Evolutionary conservation across 257 asterid species (phyloP), one percentile per base, ranked within the genome.

Genomic region (Penstemon newberryi): DNA sequence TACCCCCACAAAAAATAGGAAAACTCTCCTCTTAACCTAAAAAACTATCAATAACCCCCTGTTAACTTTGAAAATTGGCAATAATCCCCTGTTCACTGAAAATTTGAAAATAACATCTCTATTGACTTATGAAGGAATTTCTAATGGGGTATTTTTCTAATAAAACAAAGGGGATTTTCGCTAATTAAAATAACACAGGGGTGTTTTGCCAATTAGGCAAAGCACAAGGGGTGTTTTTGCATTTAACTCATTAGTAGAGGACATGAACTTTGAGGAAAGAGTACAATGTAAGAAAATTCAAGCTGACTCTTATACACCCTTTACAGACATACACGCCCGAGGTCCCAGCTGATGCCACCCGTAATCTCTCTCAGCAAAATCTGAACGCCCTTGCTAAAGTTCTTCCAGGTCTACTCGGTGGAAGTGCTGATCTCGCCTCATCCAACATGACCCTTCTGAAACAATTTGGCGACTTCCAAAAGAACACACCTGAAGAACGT

Each of bases 341-440:
- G 80, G 83, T 72, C 78, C 91, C 89, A 53, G 89, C 79, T 46
- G 88, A 83, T 70, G 86, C 95, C 71, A 87, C 95, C 37, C 69
- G 95, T 56, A 85, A 83, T 74, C 87, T 85, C 40, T 87, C 95
- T 56, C 91, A 85, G 66, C 69, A 67, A 78, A 79, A 79, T 72
- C 86, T 87, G 41, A 87, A 87, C 40, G 91, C 92, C 42, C 86
- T 91, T 71, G 96, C 81, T 18, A 86, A 86, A 63, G 96, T 91
- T 74, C 83, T 89, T 49, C 93, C 96, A 8, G 97, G 96, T 70
- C 79, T 91, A 41, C 82, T 88, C 4, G 97, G 96, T 68, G 97
- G 97, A 41, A 88, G 95, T 69, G 97, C 97, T 12, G 96, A 91
- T 79, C 95, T 91, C 33, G 95, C 97, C 63, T 87, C 92, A 33